Evolutionary conservation across 257 asterid species (phyloP), one percentile per base, ranked within the genome.

Genomic region (Lycium ferocissimum): DNA sequence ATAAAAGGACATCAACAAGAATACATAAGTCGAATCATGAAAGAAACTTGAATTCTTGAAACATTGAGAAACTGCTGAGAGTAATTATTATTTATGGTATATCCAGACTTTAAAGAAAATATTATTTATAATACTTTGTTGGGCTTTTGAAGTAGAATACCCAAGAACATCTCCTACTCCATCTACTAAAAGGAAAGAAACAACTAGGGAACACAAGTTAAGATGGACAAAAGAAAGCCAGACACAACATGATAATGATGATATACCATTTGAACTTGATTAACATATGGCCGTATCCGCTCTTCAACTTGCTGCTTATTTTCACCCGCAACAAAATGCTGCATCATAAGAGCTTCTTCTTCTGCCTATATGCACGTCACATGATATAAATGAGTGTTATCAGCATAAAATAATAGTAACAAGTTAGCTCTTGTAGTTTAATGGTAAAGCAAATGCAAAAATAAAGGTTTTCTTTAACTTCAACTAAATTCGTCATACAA

Each of bases 281-380:
- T 89, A 85, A 91, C 83, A 84, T 93, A 91, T 81, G 94, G 97
- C 79, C 89, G 90, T 89, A 96, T 93, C 91, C 82, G 87, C 90
- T 88, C 92, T 88, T 94, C 97, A 56, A 96, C 86, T 87, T 87
- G 89, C 88, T 88, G 91, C 86, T 86, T 93, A 82, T 88, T 90
- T 85, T 92, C 96, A 86, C 86, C 88, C 47, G 92, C 85, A 85
- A 87, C 92, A 86, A 90, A 90, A 79, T 91, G 94, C 86, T 96
- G 98, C 98, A 89, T 92, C 98, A 93, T 93, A 73, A 94, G 88
- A 56, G 97, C 97, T 43, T 96, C 99, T 91, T 96, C 98, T 92
- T 93, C 98, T 7, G 95, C 99, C 99, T 96, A 91, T 33, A 86
- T 14, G 45, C 85, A 88, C 45, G 89, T 56, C n/a, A 84, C 20